These are phyloP conservation scores for Hymenoscyphus salicellus DNA, from an alignment of 2,329 filamentous ascomycete genomes.

Conservation along the genomic window DNA sequence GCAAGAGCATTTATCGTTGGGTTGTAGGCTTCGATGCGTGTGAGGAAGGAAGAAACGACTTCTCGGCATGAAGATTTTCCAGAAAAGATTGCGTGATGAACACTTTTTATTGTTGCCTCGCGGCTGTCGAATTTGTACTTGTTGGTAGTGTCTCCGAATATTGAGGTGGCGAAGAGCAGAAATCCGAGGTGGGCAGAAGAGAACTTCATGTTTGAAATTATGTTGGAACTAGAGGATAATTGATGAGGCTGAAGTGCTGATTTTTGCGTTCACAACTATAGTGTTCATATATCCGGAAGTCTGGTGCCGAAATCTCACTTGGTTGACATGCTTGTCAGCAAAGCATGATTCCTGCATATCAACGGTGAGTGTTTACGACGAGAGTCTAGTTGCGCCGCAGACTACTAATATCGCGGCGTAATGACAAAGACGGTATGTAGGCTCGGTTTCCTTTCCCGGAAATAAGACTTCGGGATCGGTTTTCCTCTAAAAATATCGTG, in stretches of 20 bases:
- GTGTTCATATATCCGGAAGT: not conserved
- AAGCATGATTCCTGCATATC: not conserved
- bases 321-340: not conserved
- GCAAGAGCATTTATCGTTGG: slow-evolving; percentile 53
- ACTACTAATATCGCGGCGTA: not conserved
- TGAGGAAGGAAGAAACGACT: slow-evolving; percentile 37
- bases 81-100: slow-evolving; percentile 54
- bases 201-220: not conserved
- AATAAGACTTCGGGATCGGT: not conserved
- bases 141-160: not conserved
- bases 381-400: not conserved
- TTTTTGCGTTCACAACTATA: not conserved
- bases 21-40: slow-evolving; percentile 56
- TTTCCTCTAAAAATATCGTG: not conserved
- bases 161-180: not conserved
- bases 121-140: slow-evolving; percentile 45
- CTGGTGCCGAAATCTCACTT: not conserved
- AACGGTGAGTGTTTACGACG: not conserved
- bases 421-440: not conserved
- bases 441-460: not conserved
- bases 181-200: not conserved
- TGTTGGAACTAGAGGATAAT: not conserved
- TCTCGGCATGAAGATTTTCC: slow-evolving; percentile 35
- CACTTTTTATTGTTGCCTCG: slow-evolving; percentile 56
- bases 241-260: not conserved